Conservation (phyloP, 495 filamentous ascomycete genomes). For the Penicillium ucsense region DNA sequence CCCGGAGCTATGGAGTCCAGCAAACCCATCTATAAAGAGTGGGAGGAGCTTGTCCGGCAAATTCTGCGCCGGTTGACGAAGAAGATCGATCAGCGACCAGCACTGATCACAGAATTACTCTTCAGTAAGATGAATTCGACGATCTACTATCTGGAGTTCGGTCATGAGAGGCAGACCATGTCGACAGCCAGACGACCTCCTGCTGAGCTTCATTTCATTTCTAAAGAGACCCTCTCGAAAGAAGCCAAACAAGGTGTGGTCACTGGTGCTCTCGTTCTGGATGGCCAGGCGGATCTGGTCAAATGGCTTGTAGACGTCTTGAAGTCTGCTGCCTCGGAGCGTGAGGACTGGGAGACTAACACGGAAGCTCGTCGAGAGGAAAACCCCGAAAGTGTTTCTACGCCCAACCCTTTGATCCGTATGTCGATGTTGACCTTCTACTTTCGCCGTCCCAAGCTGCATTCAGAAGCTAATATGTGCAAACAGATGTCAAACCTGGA, state of each 20-base stretch:
- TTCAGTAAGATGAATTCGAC: constrained; percentile 89
- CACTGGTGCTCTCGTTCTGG: constrained; percentile 67
- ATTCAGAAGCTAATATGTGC: constrained; percentile 12
- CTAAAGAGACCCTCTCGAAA: constrained; percentile 44
- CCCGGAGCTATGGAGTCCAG: constrained; percentile 62
- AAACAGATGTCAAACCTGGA: constrained; percentile 52
- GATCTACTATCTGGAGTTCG: constrained; percentile 78
- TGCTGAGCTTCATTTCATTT: constrained; percentile 70
- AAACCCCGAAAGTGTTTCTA: constrained; percentile 25
- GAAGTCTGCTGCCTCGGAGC: constrained; percentile 56
- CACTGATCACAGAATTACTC: constrained; percentile 76
- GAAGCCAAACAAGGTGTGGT: constrained; percentile 69
- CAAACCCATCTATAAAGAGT: constrained; percentile 64
- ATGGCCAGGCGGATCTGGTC: constrained; percentile 62
- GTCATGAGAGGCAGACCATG: constrained; percentile 71
- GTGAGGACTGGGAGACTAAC: constrained; percentile 69
- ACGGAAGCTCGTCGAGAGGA: constrained; percentile 46
- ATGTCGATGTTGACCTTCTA: constrained; percentile 9
- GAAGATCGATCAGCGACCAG: constrained; percentile 75
- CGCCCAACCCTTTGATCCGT: constrained; percentile 34
- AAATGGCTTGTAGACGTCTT: constrained; percentile 73
- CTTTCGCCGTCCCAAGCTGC: too few relatives aligned
- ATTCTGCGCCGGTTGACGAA: constrained; percentile 64
- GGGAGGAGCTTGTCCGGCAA: constrained; percentile 83
- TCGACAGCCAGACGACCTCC: constrained; percentile 47